Percentiles rank a stretch among this genome's conserved stretches.
Conservation (phyloP, 2,329 filamentous ascomycete genomes). For the Gnomoniopsis smithogilvyi region DNA sequence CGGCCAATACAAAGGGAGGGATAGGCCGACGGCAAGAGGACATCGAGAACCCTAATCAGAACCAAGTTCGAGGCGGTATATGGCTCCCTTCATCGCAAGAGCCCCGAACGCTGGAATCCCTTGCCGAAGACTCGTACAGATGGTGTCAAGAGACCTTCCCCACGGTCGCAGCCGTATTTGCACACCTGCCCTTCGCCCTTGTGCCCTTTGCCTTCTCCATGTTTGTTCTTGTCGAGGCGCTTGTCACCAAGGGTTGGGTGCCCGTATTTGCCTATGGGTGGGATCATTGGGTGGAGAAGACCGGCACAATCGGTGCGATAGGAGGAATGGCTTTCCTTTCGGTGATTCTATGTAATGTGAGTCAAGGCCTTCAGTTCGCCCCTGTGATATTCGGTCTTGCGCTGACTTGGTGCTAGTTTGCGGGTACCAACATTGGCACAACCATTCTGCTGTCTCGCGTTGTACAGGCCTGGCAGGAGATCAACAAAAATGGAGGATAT, state of each 20-base stretch:
- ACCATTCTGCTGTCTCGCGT: slow-evolving; percentile 70
- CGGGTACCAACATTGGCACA: slow-evolving; percentile 74
- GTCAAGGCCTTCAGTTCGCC: slow-evolving; percentile 27
- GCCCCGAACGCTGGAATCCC: slow-evolving; percentile 49
- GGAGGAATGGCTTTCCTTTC: slow-evolving; percentile 73
- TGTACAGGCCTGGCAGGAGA: slow-evolving; percentile 64
- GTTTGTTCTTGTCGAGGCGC: slow-evolving; percentile 70
- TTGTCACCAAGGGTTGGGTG: slow-evolving; percentile 74
- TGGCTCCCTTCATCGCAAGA: background rate
- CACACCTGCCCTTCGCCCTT: slow-evolving; percentile 64
- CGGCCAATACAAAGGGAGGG: background rate
- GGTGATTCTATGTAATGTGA: slow-evolving; percentile 68
- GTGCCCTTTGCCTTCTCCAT: slow-evolving; percentile 71
- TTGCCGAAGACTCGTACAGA: slow-evolving; percentile 40
- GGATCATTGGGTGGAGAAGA: slow-evolving; percentile 69
- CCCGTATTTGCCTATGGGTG: slow-evolving; percentile 70
- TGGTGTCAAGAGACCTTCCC: slow-evolving; percentile 71
- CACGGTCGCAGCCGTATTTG: slow-evolving; percentile 61
- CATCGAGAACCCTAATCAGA: background rate
- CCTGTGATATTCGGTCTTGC: slow-evolving; percentile 1
- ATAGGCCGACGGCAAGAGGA: background rate
- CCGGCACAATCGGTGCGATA: slow-evolving; percentile 64
- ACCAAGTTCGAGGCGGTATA: background rate
- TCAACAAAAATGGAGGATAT: slow-evolving; percentile 46
- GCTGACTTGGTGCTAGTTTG: slow-evolving; percentile 49